A percentile compares a stretch with the other conserved stretches of the same genome.
Conservation (phyloP, 345 rosid species). For the Turritis glabra region DNA sequence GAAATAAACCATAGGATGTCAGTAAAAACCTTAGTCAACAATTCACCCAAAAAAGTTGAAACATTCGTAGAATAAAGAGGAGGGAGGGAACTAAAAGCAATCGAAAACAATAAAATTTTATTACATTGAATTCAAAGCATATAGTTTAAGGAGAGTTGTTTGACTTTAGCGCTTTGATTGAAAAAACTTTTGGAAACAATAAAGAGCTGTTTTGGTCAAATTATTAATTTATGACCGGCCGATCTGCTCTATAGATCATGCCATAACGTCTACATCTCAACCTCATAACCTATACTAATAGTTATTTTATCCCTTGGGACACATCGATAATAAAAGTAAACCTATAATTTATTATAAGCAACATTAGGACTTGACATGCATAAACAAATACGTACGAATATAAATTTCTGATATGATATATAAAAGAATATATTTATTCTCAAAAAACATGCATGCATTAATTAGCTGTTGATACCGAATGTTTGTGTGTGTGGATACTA, state of each 20-base stretch:
- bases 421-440: neutral
- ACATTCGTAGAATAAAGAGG: neutral
- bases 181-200: constrained; percentile 14
- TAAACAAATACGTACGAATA: neutral
- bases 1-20: neutral
- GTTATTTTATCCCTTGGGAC: neutral
- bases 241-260: constrained; percentile 21
- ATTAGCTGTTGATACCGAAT: constrained; percentile 17
- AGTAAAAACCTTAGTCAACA: constrained; percentile 8
- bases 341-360: neutral
- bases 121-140: neutral
- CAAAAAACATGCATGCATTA: neutral
- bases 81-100: neutral
- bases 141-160: neutral
- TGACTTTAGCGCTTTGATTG: constrained; percentile 22
- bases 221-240: constrained; percentile 4
- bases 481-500: neutral
- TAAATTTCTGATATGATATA: too few species aligned
- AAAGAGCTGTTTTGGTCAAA: constrained; percentile 14
- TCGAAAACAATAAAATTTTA: neutral
- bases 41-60: neutral
- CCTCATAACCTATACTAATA: neutral
- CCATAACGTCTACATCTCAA: constrained; percentile 2
- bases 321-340: neutral
- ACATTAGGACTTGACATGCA: neutral